These are phyloP conservation scores for Penicillium angulare DNA, from an alignment of 495 filamentous ascomycete species.

Conservation along the genomic window DNA sequence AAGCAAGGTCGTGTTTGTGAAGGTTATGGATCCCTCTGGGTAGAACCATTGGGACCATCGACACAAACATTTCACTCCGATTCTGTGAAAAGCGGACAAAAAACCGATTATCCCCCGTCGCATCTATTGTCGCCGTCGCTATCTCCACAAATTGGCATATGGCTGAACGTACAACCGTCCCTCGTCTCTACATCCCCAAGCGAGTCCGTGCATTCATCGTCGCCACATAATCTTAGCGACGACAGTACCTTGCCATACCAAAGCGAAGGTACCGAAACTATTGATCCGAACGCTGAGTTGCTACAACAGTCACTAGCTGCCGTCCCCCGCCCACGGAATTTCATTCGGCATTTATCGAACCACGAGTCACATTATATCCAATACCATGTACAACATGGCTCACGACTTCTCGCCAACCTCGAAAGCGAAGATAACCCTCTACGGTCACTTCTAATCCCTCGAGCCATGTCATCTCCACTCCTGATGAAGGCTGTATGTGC, in stretches of 20 bases:
- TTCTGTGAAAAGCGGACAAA: neutral
- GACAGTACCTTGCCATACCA: neutral
- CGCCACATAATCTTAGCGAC: conserved; percentile 1
- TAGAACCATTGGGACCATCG: conserved; percentile 35
- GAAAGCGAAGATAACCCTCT: conserved; percentile 44
- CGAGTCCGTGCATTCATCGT: conserved; percentile 10
- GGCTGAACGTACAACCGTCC: conserved; percentile 11
- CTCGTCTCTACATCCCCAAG: conserved; percentile 6
- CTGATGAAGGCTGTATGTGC: conserved; percentile 45
- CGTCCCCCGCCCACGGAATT: conserved; percentile 12
- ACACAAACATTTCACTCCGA: conserved; percentile 28
- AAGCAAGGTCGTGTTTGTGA: conserved; percentile 41
- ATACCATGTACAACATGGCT: conserved; percentile 43
- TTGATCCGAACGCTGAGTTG: neutral
- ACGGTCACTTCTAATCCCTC: conserved; percentile 40
- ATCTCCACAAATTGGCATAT: conserved; percentile 16
- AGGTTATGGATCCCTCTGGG: conserved; percentile 47
- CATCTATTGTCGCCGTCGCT: conserved; percentile 16
- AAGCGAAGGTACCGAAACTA: neutral
- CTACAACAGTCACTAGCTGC: neutral
- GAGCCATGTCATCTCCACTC: conserved; percentile 42
- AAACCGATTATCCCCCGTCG: neutral
- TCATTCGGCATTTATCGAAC: conserved; percentile 31
- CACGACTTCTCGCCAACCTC: conserved; percentile 40
- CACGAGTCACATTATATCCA: conserved; percentile 44